phyloP scores from a whole-genome alignment of 1,139 yeast genomes.

The Saccharomyces hybrid region DNA sequence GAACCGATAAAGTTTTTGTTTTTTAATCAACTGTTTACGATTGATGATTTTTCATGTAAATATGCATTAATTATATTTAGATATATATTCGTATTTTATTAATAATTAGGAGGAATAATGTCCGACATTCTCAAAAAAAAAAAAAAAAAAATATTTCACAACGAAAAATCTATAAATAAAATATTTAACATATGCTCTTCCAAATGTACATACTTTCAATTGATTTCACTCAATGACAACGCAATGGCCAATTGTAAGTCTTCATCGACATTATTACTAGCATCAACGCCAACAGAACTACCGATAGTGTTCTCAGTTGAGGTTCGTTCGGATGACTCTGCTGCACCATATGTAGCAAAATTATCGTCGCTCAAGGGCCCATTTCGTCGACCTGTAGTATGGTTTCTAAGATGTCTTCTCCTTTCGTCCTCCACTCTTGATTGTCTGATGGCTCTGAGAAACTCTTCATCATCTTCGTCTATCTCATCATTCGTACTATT shows the following conservation, averaged over 20 bases:
- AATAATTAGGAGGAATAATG: not conserved
- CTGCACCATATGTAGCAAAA: not conserved
- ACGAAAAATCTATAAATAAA: conserved; percentile 29
- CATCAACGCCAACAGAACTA: conserved; percentile 1
- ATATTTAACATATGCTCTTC: not conserved
- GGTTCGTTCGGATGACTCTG: not conserved
- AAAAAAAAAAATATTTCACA: conserved; percentile 43
- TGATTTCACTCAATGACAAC: conserved; percentile 29
- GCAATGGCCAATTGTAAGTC: conserved; percentile 29
- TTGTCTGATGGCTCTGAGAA: conserved; percentile 33
- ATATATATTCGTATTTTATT: not conserved
- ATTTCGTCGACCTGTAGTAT: conserved; percentile 1
- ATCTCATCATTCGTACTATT: not conserved
- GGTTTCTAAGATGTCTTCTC: conserved; percentile 1
- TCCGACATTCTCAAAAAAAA: not conserved
- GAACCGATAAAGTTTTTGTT: conserved; percentile 60
- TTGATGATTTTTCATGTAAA: not conserved
- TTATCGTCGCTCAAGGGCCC: not conserved
- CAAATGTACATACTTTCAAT: conserved; percentile 1
- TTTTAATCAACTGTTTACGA: conserved; percentile 35
- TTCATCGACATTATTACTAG: conserved; percentile 18
- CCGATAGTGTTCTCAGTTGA: not conserved
- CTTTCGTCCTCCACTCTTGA: conserved; percentile 24
- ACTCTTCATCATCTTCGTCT: conserved; percentile 32
- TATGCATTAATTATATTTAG: not conserved